Evolutionary conservation across 768 basidiomycete genomes (phyloP), one percentile per base, ranked within the genome.

Genomic region (Fistulinella prunicolor): DNA sequence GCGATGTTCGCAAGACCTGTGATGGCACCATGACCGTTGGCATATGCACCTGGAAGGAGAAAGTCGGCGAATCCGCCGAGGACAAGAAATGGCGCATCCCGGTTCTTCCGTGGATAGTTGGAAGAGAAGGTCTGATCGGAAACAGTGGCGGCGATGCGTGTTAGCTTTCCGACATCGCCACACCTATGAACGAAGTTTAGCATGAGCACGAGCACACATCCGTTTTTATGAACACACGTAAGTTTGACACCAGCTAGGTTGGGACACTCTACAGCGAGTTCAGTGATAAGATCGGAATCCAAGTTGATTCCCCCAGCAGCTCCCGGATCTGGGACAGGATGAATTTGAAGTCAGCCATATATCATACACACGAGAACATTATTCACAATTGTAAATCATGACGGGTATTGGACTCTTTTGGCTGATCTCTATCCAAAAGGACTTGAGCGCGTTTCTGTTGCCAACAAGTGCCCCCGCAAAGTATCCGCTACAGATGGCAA

Each of bases 121-220:
- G 74, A 63, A 16, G 68, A 53, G 68, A 92, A 93, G 5, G 71
- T 64, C 7, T 79, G 64, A 28, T 71, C 70, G 13, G 86, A 78
- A 7, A 89, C 79, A 9, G 75, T 71, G 37, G 84, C 83, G 41
- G 85, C 82, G 54, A 94, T 86, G 57, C 93, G 79, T 23, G 89
- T 89, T 57, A 94, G 76, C 69, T 94, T 94, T 41, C 93, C 94
- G 53, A 96, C 89, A 60, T 88, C 90, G 23, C 89, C 92, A 60
- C 94, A 95, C 36, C 89, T 91, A 56, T 50, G 16, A 50, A 20
- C 42, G 48, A 43, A n/a, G 14, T 52, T 56, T 14, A 63, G 40
- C 22, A 28, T 20, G 9, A 36, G 38, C 21, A 30, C 23, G n/a
- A 8, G 24, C 14, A n/a, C 12, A 21, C n/a, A 23, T 14, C 14